Base-by-base conservation (phyloP, 129 eudicot species). In the Flaveria trinervia region DNA sequence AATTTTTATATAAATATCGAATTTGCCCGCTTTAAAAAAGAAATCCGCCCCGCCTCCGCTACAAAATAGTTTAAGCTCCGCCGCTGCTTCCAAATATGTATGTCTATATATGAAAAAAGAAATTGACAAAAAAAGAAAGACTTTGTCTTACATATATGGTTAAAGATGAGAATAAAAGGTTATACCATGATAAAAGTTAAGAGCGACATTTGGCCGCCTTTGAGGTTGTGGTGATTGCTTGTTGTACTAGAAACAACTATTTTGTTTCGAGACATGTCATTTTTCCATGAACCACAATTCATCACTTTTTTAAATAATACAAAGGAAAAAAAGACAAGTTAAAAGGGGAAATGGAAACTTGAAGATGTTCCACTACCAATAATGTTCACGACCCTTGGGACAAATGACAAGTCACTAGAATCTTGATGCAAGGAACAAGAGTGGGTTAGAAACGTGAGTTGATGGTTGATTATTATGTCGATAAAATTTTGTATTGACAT, bases 281-380 rank as follows among this genome's bases (percentile, higher is more conserved):
- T 74, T 74, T 74, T 80, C 76, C 75, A 75, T 65, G 79, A 79
- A 80, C 79, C 83, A 80, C 79, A 73, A 54, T 54, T 55, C 43
- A 65, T 65, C 73, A 13, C 60, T 39, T 20, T 46, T 20, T 46
- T 71, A 28, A 59, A 59, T 45, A 57, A 13, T 55, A 71, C 1
- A 48, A 30, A 18, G 26, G 15, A 7, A 70, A 61, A 61, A 13
- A 12, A 26, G 36, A 30, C 50, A 10, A 61, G 16, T 15, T 50
- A 28, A 55, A 16, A 60, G 62, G 20, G 23, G 23, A 39, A 65
- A 28, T 33, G 74, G 79, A 73, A 66, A 66, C 70, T 43, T 20
- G 83, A 55, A 73, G 41, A 44, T 66, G 75, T 30, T 66, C 79
- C 83, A 80, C 83, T 80, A 66, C 60, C 70, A 72, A 61, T 16